A percentile compares a stretch with the other conserved stretches of the same genome.
Conservation (phyloP, 805 yeast genomes). For the Komagataella pastoris region DNA sequence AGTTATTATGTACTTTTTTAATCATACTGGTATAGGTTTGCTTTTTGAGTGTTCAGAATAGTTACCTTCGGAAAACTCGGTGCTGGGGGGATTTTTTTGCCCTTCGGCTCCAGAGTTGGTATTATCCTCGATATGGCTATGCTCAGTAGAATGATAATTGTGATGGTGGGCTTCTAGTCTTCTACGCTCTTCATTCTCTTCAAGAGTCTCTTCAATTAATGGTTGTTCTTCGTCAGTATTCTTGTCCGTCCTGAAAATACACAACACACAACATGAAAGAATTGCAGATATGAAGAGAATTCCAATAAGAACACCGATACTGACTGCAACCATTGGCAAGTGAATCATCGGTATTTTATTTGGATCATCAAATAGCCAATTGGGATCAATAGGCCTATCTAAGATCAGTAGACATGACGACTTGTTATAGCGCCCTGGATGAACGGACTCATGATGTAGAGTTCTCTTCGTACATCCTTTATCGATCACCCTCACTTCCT, state of each 20-base stretch:
- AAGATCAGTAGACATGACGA: slow-evolving; percentile 31
- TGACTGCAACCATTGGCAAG: slow-evolving; percentile 55
- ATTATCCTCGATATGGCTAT: not conserved
- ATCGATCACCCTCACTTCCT: slow-evolving; percentile 43
- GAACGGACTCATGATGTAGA: not conserved
- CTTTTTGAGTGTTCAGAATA: slow-evolving; percentile 16
- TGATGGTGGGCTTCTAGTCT: not conserved
- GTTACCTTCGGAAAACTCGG: slow-evolving; percentile 10
- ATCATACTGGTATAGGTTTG: slow-evolving; percentile 9
- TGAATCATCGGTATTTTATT: slow-evolving; percentile 19
- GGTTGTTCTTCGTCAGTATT: slow-evolving; percentile 1
- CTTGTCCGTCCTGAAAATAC: slow-evolving; percentile 15
- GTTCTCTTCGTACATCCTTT: slow-evolving; percentile 38
- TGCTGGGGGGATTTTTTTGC: not conserved
- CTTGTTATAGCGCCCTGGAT: not conserved
- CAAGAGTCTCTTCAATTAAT: not conserved
- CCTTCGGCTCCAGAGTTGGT: not conserved
- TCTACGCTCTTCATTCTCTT: not conserved
- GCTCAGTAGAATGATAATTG: not conserved
- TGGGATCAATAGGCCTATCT: slow-evolving; percentile 53
- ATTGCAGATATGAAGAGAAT: slow-evolving; percentile 24
- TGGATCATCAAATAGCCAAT: slow-evolving; percentile 36
- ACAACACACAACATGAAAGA: slow-evolving; percentile 21
- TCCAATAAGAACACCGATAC: slow-evolving; percentile 55
- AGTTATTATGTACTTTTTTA: not conserved